Base-by-base conservation (phyloP, 1,284 basidiomycete genomes). In the Pisolithus thermaeus region DNA sequence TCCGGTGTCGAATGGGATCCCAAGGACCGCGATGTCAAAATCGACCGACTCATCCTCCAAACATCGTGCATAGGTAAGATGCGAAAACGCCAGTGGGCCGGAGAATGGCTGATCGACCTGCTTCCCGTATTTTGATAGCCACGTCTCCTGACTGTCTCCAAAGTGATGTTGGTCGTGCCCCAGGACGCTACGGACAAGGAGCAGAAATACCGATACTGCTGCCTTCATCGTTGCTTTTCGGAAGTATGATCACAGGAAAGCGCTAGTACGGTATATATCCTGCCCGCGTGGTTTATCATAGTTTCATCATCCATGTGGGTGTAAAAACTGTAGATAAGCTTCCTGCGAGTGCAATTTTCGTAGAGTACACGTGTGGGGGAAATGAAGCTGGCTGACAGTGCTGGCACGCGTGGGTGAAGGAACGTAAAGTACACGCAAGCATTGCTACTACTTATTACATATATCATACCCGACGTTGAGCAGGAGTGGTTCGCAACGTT, bases 1-100 rank as follows among this genome's bases (percentile, higher is more conserved):
- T 2, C 73, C 78, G 4, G 87, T 90, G 60, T 92, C 90, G 61
- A 92, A 90, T 0, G 89, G 90, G 72, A 90, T 81, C 6, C 90
- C 90, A 7, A 92, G 68, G 40, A 92, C 66, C 1, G 87, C 88
- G 52, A 91, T 80, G 63, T 90, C 87, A 61, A 87, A 89, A 4
- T 65, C 52, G 5, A 61, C 63, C 11, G 64, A 64, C 52, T 75
- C 73, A 53, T 85, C 75, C 56, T 88, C 83, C 27, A 90, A 71
- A 61, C 87, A 90, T 47, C 78, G 77, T n/a, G 72, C 64, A 58
- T 88, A 89, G 1, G 84, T 79, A 22, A 84, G 66, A 59, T 88
- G 87, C 18, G 85, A 81, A 72, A 90, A 90, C 0, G 84, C 74
- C 14, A 89, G 70, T 42, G 85, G 86, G 0, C 87, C 87, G 11